These are phyloP conservation scores for Sarocladium oryzae DNA, from an alignment of 2,329 filamentous ascomycete genomes.

Conservation along the genomic window DNA sequence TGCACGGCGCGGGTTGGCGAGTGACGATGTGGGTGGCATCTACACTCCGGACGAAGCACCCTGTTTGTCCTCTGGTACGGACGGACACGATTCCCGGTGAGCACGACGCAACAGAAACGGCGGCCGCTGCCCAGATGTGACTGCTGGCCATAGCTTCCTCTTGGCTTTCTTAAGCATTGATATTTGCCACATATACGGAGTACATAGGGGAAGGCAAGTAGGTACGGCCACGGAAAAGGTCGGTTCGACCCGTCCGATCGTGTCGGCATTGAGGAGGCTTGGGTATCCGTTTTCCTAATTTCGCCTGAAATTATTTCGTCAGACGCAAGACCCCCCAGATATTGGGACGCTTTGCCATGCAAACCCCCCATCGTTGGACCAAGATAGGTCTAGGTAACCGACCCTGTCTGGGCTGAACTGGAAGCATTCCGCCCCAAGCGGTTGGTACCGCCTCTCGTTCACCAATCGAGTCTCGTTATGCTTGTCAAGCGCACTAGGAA, in stretches of 20 bases:
- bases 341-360: background rate
- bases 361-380: background rate
- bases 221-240: background rate
- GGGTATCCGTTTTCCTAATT: background rate
- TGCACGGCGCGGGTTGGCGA: background rate
- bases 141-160: no score
- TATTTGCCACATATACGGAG: no score
- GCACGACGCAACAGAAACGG: no score
- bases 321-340: background rate
- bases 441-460: background rate
- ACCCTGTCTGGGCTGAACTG: background rate
- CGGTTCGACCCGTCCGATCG: conserved; percentile 5
- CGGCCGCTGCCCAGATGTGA: no score
- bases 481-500: background rate
- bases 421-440: background rate
- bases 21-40: no score
- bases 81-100: no score
- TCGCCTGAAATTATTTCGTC: background rate
- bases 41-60: no score
- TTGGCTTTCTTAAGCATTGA: no score
- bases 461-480: background rate
- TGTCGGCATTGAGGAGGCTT: background rate
- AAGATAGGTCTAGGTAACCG: background rate
- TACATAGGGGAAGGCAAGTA: no score
- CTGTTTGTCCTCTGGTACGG: no score